These are phyloP conservation scores for Sextonia rubra DNA, from an alignment of 164 flowering plant genomes.

Conservation along the genomic window DNA sequence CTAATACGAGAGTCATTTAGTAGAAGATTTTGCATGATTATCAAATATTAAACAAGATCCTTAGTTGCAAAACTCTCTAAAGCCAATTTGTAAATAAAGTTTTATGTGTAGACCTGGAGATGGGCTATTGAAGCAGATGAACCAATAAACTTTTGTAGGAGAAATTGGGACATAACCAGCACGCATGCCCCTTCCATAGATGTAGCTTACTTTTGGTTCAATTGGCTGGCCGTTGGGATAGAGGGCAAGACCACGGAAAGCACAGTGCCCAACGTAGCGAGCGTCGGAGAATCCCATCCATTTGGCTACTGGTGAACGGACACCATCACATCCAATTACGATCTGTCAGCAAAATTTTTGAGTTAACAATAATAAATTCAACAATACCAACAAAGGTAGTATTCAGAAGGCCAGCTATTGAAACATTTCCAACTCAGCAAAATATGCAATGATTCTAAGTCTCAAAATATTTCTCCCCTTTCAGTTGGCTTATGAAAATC, in stretches of 20 bases:
- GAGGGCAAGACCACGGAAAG: constrained; percentile 78
- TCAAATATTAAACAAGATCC: too few species aligned
- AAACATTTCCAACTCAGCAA: too few species aligned
- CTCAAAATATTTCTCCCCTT: not conserved
- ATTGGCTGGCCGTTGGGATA: constrained; percentile 71
- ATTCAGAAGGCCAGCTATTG: not conserved
- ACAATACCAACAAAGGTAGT: not conserved
- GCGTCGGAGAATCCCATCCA: constrained; percentile 95
- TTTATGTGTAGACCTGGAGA: constrained; percentile 55
- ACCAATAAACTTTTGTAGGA: constrained; percentile 86
- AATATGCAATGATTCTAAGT: not conserved
- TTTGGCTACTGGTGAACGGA: constrained; percentile 77
- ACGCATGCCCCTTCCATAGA: constrained; percentile 83
- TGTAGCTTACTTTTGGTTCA: constrained; percentile 61
- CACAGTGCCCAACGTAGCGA: constrained; percentile 76
- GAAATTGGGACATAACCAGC: constrained; percentile 89
- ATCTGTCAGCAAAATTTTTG: constrained; percentile 32
- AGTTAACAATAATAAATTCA: constrained; percentile 6
- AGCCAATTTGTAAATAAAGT: not conserved
- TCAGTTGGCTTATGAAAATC: not conserved
- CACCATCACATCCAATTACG: constrained; percentile 88
- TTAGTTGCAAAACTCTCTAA: not conserved
- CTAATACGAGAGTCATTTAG: too few species aligned
- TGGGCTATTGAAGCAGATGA: constrained; percentile 77
- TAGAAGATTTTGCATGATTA: too few species aligned